Percentiles rank a stretch among this genome's conserved stretches.
phyloP scores from a whole-genome alignment of 345 rosid species.

The Trapa bicornis region DNA sequence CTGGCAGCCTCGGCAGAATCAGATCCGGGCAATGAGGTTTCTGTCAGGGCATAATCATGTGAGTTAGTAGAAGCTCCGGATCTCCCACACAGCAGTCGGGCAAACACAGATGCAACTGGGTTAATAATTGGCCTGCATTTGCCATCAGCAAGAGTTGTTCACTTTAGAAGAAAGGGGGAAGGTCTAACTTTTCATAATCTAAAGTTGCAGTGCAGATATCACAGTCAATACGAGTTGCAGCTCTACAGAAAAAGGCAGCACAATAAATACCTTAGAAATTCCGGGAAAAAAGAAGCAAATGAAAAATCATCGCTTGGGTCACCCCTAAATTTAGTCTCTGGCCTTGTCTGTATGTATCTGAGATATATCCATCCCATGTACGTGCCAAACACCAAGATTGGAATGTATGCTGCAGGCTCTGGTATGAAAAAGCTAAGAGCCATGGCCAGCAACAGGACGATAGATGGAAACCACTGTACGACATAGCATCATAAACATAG shows the following conservation, averaged over 20 bases:
- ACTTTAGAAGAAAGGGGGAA: not conserved
- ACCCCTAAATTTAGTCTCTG: conserved; percentile 82
- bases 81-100: conserved; percentile 77
- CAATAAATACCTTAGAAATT: conserved; percentile 48
- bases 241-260: not conserved
- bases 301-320: conserved; percentile 93
- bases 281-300: conserved; percentile 94
- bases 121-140: conserved; percentile 63
- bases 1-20: conserved; percentile 92
- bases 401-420: conserved; percentile 69
- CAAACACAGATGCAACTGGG: conserved; percentile 71
- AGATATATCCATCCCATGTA: conserved; percentile 89
- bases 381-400: conserved; percentile 80
- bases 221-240: not conserved
- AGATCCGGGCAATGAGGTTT: conserved; percentile 78
- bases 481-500: not conserved
- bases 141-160: conserved; percentile 1
- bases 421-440: conserved; percentile 62
- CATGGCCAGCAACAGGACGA: conserved; percentile 51
- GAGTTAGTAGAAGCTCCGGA: conserved; percentile 32
- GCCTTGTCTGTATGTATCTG: conserved; percentile 73
- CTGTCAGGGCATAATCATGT: conserved; percentile 41
- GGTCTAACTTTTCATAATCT: not conserved
- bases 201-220: not conserved
- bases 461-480: conserved; percentile 90